Conservation (phyloP, 306 rosid species). For the Casuarina equisetifolia region DNA sequence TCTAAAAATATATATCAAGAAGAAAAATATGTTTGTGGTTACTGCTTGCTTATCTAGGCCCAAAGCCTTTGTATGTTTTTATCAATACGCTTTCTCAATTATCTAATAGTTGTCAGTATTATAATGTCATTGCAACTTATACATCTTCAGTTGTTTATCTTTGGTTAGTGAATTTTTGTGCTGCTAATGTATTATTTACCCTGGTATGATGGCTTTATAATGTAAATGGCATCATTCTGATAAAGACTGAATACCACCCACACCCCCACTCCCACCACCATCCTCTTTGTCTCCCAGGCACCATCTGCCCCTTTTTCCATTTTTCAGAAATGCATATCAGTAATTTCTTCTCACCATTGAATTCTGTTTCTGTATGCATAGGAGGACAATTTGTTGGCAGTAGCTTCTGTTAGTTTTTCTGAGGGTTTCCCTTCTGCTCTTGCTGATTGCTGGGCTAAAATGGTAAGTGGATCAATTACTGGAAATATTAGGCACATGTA, state of each 20-base stretch:
- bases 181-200: not conserved
- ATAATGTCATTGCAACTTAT: not conserved
- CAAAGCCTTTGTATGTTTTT: not conserved
- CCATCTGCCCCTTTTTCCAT: not conserved
- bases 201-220: not conserved
- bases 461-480: constrained; percentile 49
- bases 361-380: constrained; percentile 30
- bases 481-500: constrained; percentile 19
- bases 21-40: not conserved
- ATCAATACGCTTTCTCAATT: not conserved
- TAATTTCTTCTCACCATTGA: constrained; percentile 21
- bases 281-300: no score
- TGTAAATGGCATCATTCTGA: not conserved
- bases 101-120: not conserved
- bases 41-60: not conserved
- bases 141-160: not conserved
- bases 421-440: constrained; percentile 62
- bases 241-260: not conserved
- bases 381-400: constrained; percentile 71
- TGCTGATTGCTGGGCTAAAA: constrained; percentile 61
- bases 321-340: not conserved
- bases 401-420: constrained; percentile 73
- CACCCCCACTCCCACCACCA: not conserved
- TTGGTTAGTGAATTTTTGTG: not conserved
- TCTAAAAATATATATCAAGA: not conserved